Percentiles rank a stretch among this genome's conserved stretches.
phyloP scores from a whole-genome alignment of 768 basidiomycete genomes.

The Gymnopilus junonius region DNA sequence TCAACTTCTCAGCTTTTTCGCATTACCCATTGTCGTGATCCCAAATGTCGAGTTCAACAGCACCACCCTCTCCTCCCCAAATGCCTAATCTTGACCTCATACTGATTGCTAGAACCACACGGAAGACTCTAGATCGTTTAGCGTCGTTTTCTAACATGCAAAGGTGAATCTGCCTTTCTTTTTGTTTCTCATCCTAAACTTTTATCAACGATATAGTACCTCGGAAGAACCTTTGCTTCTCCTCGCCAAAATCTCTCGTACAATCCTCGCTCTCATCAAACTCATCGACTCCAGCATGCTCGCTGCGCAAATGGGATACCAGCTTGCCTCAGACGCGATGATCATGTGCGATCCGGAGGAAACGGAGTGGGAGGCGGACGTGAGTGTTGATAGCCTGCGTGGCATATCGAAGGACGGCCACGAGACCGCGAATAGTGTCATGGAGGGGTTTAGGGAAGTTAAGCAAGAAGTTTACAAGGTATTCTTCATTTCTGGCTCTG shows the following conservation, averaged over 20 bases:
- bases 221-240: slow-evolving; percentile 24
- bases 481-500: background rate
- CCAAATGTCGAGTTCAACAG: background rate
- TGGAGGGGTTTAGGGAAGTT: slow-evolving; percentile 33
- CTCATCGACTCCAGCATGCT: slow-evolving; percentile 36
- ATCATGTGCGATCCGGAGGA: slow-evolving; percentile 25
- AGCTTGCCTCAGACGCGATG: slow-evolving; percentile 29
- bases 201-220: slow-evolving; percentile 6
- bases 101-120: slow-evolving; percentile 32
- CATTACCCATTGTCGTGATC: too few relatives aligned
- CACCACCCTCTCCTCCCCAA: background rate
- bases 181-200: background rate
- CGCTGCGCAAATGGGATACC: slow-evolving; percentile 31
- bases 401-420: slow-evolving; percentile 31
- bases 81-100: slow-evolving; percentile 29
- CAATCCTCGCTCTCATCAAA: slow-evolving; percentile 28
- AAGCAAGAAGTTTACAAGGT: slow-evolving; percentile 43
- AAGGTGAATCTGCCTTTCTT: slow-evolving; percentile 26
- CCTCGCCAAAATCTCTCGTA: slow-evolving; percentile 31
- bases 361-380: slow-evolving; percentile 21
- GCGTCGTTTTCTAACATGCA: slow-evolving; percentile 38
- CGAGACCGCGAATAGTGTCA: slow-evolving; percentile 29
- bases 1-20: background rate
- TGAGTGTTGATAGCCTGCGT: slow-evolving; percentile 23
- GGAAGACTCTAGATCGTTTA: slow-evolving; percentile 42